Evolutionary conservation across 306 rosid species (phyloP), one percentile per base, ranked within the genome.

Genomic region (Vigna mungo): DNA sequence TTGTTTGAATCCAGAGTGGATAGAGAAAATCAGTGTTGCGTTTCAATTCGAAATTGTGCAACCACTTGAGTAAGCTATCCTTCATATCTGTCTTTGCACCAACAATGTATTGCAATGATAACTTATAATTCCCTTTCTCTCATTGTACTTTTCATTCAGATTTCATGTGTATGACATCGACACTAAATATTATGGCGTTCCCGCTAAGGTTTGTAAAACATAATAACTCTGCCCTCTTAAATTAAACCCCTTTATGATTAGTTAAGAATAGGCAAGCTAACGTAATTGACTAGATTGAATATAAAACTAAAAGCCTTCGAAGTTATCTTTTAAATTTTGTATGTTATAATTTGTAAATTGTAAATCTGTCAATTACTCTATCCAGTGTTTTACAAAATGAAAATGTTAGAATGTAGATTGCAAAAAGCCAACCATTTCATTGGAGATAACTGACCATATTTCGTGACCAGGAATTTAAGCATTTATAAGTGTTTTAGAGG

Each of bases 11-110:
- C 97, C 94, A 8, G 82, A 52, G 55, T 91, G 98, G 97, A 91
- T 94, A 67, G 79, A 81, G 76, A 90, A 94, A 89, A 79, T 91
- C 68, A 20, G 46, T 54, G 46, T 94, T 60, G 55, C 94, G 12
- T 94, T 86, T 77, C 98, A 94, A 41, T 94, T 90, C n/a, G 98
- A 91, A 86, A 59, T 68, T 47, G 93, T 94, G 80, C 97, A 94
- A 79, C 77, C 85, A 56, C 86, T 94, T 71, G 64, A 79, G 98
- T 91, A 87, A 87, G 94, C 56, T 55, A 74, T 76, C 66, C 53
- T 58, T 52, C 43, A 37, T 18, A 60, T 55, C 41, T 59, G 11
- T 60, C 25, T 65, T 32, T 65, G 71, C 32, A 49, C 55, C 16
- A 21, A 21, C 60, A 36, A 17, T 72, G 20, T 25, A 17, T 48